Conservation (phyloP, 495 filamentous ascomycete species). For the Penicillium steckii region DNA sequence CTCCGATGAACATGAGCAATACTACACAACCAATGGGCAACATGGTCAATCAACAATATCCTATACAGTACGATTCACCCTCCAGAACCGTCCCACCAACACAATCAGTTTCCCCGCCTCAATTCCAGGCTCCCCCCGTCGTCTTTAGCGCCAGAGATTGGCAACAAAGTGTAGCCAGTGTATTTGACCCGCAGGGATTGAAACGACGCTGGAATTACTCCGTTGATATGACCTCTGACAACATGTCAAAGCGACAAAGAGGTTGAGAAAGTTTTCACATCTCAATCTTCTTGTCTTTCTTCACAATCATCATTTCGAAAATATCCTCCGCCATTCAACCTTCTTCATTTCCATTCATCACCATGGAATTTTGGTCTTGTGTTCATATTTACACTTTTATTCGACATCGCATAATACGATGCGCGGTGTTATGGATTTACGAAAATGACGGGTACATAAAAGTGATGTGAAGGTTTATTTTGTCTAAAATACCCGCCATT, state of each 20-base stretch:
- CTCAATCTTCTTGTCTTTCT: no score
- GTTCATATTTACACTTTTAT: background rate
- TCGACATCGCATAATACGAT: background rate
- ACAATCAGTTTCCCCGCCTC: conserved; percentile 53
- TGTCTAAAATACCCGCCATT: no score
- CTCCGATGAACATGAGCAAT: conserved; percentile 40
- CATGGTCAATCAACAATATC: conserved; percentile 33
- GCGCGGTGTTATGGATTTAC: background rate
- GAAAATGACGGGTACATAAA: background rate
- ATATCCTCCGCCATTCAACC: no score
- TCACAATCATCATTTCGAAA: no score
- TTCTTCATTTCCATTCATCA: no score
- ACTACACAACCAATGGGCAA: conserved; percentile 32
- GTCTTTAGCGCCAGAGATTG: conserved; percentile 94
- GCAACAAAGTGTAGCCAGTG: conserved; percentile 91
- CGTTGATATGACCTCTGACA: conserved; percentile 33
- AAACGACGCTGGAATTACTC: conserved; percentile 70
- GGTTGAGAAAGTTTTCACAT: no score
- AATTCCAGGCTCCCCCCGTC: conserved; percentile 55
- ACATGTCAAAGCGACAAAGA: conserved; percentile 36
- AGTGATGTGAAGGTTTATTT: no score
- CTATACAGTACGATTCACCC: conserved; percentile 37
- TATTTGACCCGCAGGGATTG: conserved; percentile 71
- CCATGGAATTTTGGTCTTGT: no score
- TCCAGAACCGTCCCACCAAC: conserved; percentile 32